Conservation (phyloP, 345 rosid genomes). For the Pugionium dolabratum region DNA sequence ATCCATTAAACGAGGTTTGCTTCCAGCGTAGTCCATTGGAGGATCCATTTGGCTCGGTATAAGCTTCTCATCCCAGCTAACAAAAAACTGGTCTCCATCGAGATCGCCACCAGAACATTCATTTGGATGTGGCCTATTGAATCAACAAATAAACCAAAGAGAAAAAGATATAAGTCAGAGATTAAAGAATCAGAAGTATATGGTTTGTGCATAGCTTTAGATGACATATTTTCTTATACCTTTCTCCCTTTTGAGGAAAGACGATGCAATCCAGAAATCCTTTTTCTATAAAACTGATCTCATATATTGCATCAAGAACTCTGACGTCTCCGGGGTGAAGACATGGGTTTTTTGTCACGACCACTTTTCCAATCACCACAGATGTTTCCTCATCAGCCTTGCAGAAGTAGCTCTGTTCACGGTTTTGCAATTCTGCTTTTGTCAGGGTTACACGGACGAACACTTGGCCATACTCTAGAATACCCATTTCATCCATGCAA, state of each 20-base stretch:
- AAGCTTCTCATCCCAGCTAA: constrained; percentile 85
- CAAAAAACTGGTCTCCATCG: constrained; percentile 87
- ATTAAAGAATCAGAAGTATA: constrained; percentile 27
- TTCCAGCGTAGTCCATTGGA: constrained; percentile 86
- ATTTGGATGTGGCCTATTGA: constrained; percentile 89
- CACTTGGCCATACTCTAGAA: constrained; percentile 82
- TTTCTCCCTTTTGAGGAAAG: constrained; percentile 82
- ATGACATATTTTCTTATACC: constrained; percentile 37
- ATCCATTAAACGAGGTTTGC: constrained; percentile 78
- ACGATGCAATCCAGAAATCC: constrained; percentile 73
- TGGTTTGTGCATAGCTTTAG: constrained; percentile 15
- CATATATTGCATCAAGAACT: constrained; percentile 81
- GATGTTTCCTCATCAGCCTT: constrained; percentile 70
- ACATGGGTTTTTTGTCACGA: constrained; percentile 93
- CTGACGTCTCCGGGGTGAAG: constrained; percentile 95
- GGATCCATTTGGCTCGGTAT: constrained; percentile 65
- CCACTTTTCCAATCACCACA: constrained; percentile 64
- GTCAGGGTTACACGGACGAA: constrained; percentile 66
- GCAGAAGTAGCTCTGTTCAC: constrained; percentile 54
- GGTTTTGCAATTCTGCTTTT: constrained; percentile 57
- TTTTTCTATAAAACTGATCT: constrained; percentile 59
- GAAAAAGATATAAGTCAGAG: not conserved
- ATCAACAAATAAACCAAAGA: constrained; percentile 15
- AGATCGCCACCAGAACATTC: constrained; percentile 99
- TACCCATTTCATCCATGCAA: constrained; percentile 81